Evolutionary conservation across 768 basidiomycete genomes (phyloP), one percentile per base, ranked within the genome.

Genomic region (Polyporus arcularius): DNA sequence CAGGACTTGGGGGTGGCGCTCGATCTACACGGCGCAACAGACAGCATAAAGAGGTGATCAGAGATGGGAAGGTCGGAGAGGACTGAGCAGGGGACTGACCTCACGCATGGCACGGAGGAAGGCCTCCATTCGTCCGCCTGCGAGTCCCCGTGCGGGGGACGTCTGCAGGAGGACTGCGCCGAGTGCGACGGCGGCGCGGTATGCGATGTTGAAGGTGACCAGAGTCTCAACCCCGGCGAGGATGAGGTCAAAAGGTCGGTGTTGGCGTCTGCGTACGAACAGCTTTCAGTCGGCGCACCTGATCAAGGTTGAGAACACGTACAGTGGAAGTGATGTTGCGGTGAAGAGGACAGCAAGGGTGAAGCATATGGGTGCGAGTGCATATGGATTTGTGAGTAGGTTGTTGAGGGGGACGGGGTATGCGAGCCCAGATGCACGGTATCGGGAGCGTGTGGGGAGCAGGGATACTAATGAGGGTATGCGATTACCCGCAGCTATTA

Each of bases 161-260:
- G 97, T 98, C 74, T 98, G 97, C 14, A 98, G 73, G 2, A 99
- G 78, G 1, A 94, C 88, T 7, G 88, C 86, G 2, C 94, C 96
- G 12, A 96, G 89, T 0, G 92, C 84, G 11, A 88, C 80, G 42
- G 88, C 93, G 0, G 95, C 89, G 2, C 88, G 85, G 71, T 95
- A 96, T 0, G 97, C 90, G 26, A 96, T 80, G 41, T 85, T 83
- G 72, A 90, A 91, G 4, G 94, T 96, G 15, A 91, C 76, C 11
- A 88, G 70, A 0, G 94, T 88, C 55, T 94, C 85, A 7, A 90
- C 64, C 5, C 85, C 82, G 0, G 97, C 93, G 42, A 97, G 77
- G n/a, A 85, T 73, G n/a, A 96, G 84, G 74, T 99, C 96, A n/a
- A 87, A 83, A 0, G 82, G 73, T 11, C 85, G 80, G 60, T 93